phyloP scores from a whole-genome alignment of 176 grass and related monocot species.

The Carex myosuroides region DNA sequence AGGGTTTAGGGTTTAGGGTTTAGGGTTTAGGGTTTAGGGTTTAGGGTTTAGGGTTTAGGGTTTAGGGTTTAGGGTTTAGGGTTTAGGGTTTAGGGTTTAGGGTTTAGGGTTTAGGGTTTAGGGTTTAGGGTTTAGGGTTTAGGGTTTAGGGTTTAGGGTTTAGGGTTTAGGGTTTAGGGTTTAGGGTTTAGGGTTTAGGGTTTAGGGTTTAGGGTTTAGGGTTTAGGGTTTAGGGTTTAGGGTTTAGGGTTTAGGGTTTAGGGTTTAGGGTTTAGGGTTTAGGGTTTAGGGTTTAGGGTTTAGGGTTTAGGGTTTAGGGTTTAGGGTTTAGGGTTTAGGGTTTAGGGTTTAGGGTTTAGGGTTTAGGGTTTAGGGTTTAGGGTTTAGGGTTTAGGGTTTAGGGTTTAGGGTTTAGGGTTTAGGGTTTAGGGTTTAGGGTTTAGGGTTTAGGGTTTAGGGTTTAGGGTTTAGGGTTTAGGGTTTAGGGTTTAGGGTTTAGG shows the following conservation, averaged over 20 bases:
- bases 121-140: neutral
- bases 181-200: neutral
- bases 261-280: neutral
- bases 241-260: neutral
- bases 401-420: neutral
- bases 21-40: neutral
- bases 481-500: neutral
- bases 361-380: neutral
- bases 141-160: neutral
- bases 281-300: neutral
- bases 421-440: neutral
- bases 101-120: neutral
- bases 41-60: conserved; percentile 9
- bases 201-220: neutral
- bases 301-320: neutral
- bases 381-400: neutral
- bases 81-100: neutral
- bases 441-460: neutral
- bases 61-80: conserved; percentile 13
- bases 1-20: neutral
- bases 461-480: neutral
- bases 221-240: neutral
- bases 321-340: neutral
- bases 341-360: neutral
- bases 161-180: neutral